Conservation (phyloP, 768 basidiomycete species). For the Lactarius hatsudake region DNA sequence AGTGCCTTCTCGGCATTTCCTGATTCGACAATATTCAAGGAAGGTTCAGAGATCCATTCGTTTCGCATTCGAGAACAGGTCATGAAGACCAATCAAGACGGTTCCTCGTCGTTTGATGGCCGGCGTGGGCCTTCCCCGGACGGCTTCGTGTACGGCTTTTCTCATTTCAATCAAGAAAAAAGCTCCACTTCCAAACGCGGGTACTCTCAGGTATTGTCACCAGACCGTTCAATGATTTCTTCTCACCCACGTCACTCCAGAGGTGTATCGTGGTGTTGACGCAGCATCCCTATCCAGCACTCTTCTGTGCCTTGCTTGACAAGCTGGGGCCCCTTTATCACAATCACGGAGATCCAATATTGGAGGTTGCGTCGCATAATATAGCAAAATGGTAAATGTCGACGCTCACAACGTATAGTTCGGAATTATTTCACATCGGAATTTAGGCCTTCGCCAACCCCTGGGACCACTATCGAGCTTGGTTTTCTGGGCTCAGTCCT, state of each 20-base stretch:
- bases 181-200: slow-evolving; percentile 70
- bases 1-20: slow-evolving; percentile 94
- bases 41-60: slow-evolving; percentile 81
- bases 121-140: slow-evolving; percentile 46
- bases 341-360: slow-evolving; percentile 70
- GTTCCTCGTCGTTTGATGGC: slow-evolving; percentile 29
- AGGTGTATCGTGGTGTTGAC: slow-evolving; percentile 80
- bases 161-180: slow-evolving; percentile 69
- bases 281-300: slow-evolving; percentile 74
- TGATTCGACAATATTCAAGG: slow-evolving; percentile 80
- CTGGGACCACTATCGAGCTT: slow-evolving; percentile 68
- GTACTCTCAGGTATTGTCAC: slow-evolving; percentile 64
- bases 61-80: slow-evolving; percentile 68
- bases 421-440: slow-evolving; percentile 34
- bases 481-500: slow-evolving; percentile 81
- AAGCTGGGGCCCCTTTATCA: slow-evolving; percentile 75
- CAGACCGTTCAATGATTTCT: slow-evolving; percentile 3
- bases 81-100: slow-evolving; percentile 24
- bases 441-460: slow-evolving; percentile 72
- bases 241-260: slow-evolving; percentile 38
- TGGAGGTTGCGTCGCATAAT: slow-evolving; percentile 84
- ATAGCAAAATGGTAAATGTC: slow-evolving; percentile 73
- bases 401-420: neutral
- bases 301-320: slow-evolving; percentile 67
- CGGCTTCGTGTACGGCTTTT: slow-evolving; percentile 75